phyloP scores from a whole-genome alignment of 2,329 filamentous ascomycete genomes.

The Hypoxylon sp. region DNA sequence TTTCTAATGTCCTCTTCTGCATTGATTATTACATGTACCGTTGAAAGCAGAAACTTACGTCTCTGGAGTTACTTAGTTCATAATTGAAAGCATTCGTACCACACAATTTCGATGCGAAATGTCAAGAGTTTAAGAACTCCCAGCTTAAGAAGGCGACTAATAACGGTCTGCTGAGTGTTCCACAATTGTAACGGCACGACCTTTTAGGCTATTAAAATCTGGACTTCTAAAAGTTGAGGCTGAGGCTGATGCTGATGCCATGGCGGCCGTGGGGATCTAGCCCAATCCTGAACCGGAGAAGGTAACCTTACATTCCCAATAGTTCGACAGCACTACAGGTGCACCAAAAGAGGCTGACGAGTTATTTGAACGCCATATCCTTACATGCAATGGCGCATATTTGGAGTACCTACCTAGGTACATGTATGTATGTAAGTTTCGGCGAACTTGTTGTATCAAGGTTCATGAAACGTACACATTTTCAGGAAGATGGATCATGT shows the following conservation, averaged over 20 bases:
- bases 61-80: not conserved
- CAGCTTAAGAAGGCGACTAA: not conserved
- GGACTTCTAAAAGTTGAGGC: not conserved
- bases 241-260: not conserved
- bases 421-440: constrained; percentile 27
- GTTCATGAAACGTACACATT: not conserved
- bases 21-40: not conserved
- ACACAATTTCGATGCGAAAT: not conserved
- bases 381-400: not conserved
- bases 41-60: not conserved
- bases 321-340: not conserved
- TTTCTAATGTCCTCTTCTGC: not conserved
- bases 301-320: not conserved
- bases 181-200: not conserved
- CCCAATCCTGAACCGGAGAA: not conserved
- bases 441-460: constrained; percentile 16
- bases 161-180: not conserved
- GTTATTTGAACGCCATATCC: not conserved
- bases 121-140: not conserved
- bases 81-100: not conserved
- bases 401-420: not conserved
- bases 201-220: not conserved
- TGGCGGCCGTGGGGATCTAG: not conserved
- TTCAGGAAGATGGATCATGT: not conserved
- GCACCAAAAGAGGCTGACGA: not conserved